Conservation (phyloP, 2,329 filamentous ascomycete genomes). For the Ophiostoma perfectum region DNA sequence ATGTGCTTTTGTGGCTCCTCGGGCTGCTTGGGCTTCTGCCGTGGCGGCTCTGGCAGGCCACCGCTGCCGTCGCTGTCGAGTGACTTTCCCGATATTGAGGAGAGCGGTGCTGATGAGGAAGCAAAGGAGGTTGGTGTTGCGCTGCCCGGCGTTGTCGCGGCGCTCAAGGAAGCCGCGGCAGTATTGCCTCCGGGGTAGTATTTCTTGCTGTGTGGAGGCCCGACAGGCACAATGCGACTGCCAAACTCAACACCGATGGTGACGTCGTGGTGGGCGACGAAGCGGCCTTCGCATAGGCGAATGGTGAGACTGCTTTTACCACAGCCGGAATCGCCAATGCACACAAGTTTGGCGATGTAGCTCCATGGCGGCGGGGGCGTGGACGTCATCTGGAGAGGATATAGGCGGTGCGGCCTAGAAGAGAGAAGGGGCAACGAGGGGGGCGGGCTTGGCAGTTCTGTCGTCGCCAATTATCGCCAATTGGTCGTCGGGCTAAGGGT, state of each 20-base stretch:
- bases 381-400: constrained; percentile 44
- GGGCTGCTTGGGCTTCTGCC: constrained; percentile 21
- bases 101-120: constrained; percentile 20
- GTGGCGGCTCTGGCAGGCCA: constrained; percentile 48
- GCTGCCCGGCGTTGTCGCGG: not conserved
- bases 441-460: no score
- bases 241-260: constrained; percentile 97
- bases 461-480: not conserved
- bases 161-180: constrained; percentile 12
- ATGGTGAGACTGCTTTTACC: constrained; percentile 94
- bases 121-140: not conserved
- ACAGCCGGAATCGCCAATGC: constrained; percentile 92
- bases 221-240: constrained; percentile 84
- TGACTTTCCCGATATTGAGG: constrained; percentile 11
- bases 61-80: constrained; percentile 11
- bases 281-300: constrained; percentile 92
- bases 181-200: constrained; percentile 27
- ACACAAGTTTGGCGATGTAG: constrained; percentile 98
- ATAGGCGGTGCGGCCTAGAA: not conserved
- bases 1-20: constrained; percentile 63
- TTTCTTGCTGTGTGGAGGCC: constrained; percentile 62
- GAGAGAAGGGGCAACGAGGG: no score
- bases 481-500: not conserved
- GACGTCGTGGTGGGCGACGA: constrained; percentile 90
- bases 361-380: constrained; percentile 67